These are phyloP conservation scores for Penicillium concentricum DNA, from an alignment of 2,329 filamentous ascomycete species.

Conservation along the genomic window DNA sequence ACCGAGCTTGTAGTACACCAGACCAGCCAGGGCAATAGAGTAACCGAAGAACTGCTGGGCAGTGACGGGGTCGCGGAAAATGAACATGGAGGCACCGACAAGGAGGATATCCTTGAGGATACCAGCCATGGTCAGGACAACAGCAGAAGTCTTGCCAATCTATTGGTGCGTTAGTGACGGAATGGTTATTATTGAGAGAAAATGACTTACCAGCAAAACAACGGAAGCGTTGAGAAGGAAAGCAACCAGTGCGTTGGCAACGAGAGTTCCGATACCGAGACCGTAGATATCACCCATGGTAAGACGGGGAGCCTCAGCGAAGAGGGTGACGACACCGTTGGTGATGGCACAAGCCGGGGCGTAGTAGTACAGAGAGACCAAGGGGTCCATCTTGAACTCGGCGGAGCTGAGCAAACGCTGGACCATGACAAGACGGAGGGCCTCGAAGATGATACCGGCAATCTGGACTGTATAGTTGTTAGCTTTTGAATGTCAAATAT, in stretches of 20 bases:
- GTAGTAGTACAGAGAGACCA: conserved; percentile 86
- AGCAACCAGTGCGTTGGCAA: conserved; percentile 70
- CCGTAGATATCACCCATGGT: conserved; percentile 70
- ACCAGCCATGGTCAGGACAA: conserved; percentile 77
- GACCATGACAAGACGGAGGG: conserved; percentile 76
- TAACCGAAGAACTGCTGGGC: conserved; percentile 72
- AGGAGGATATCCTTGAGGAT: conserved; percentile 83
- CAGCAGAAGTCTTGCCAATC: conserved; percentile 78
- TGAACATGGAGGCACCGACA: conserved; percentile 68
- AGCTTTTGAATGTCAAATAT: neutral
- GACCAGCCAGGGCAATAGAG: conserved; percentile 63
- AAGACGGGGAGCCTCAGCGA: conserved; percentile 64
- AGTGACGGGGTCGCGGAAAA: conserved; percentile 71
- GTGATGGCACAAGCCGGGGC: conserved; percentile 76
- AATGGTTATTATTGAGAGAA: neutral
- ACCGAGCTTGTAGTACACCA: conserved; percentile 66
- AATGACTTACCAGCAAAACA: conserved; percentile 59
- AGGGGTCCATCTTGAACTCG: conserved; percentile 80
- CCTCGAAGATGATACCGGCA: conserved; percentile 73
- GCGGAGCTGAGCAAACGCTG: conserved; percentile 72
- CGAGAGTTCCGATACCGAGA: conserved; percentile 62
- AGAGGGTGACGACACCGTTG: conserved; percentile 67
- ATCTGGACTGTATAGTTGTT: conserved; percentile 52
- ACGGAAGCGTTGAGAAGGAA: conserved; percentile 78
- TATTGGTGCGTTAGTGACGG: conserved; percentile 14